phyloP scores from a whole-genome alignment of 2,329 filamentous ascomycete genomes.

The Fusarium pseudoanthophilum region DNA sequence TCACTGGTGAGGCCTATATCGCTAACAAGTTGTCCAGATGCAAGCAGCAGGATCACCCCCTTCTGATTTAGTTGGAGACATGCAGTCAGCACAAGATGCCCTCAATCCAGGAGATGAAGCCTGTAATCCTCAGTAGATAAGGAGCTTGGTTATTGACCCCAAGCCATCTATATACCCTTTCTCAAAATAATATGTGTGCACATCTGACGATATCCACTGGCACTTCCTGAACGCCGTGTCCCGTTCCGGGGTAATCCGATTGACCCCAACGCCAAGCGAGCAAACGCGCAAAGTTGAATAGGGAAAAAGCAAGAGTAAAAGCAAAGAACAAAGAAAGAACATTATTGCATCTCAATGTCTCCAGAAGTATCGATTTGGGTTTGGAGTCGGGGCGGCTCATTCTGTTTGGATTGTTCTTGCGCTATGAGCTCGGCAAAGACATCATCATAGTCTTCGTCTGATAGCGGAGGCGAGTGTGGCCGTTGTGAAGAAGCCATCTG shows the following conservation, averaged over 20 bases:
- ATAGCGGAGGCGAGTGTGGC: conserved; percentile 52
- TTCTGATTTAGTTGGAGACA: conserved; percentile 88
- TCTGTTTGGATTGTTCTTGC: conserved; percentile 43
- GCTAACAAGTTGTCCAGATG: conserved; percentile 71
- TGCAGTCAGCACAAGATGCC: conserved; percentile 82
- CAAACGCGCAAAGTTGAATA: conserved; percentile 14
- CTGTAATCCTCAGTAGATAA: conserved; percentile 68
- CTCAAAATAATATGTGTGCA: conserved; percentile 41
- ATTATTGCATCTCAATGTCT: conserved; percentile 36
- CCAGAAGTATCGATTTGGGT: conserved; percentile 62
- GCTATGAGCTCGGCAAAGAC: conserved; percentile 63
- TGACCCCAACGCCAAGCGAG: conserved; percentile 35
- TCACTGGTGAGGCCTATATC: background rate
- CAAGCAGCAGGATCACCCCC: conserved; percentile 94
- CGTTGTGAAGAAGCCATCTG: conserved; percentile 35
- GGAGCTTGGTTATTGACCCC: conserved; percentile 34
- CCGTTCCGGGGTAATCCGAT: conserved; percentile 15
- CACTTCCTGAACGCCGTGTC: conserved; percentile 39
- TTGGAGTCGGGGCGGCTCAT: conserved; percentile 37
- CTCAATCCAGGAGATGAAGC: conserved; percentile 70
- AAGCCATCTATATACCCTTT: conserved; percentile 45
- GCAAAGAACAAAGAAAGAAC: background rate
- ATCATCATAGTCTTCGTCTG: conserved; percentile 70
- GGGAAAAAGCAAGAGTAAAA: background rate
- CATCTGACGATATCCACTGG: conserved; percentile 28